Evolutionary conservation across 148 eudicot genomes (phyloP), one percentile per base, ranked within the genome.

Genomic region (Spergularia marina): DNA sequence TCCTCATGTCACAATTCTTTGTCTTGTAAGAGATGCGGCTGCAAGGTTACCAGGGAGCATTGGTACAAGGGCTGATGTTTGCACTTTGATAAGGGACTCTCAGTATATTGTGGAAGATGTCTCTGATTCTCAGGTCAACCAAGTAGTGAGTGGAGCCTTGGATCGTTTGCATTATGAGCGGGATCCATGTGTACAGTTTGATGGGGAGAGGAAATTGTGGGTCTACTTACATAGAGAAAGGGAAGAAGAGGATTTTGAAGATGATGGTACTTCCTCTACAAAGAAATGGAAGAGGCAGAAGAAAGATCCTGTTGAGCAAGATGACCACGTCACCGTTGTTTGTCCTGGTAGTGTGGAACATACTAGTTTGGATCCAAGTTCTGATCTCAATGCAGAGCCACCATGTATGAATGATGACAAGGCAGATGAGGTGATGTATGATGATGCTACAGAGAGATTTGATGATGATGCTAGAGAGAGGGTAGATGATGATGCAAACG

Each of bases 21-120:
- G 97, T 85, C 96, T 95, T 71, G 98, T 95, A 58, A 84, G 98
- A 84, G 98, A 95, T 83, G 98, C 98, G 8, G 98, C 98, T 80
- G 86, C 97, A 53, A 85, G 98, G 81, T 82, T 95, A 78, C 98
- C 98, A 23, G 96, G 96, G 39, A 90, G 91, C 82, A 90, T 92
- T 40, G 98, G 98, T 40, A 95, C 98, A 47, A 85, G 98, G 79
- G 96, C 96, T 40, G 98, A 95, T 83, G 97, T 95, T 40, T 95
- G 97, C 81, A 92, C 97, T 70, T 79, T 95, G 74, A 86, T 95
- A 77, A 87, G 94, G 71, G 97, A 95, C 67, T 95, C 96, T 15
- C 98, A 95, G 74, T 95, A 87, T 67, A 82, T 92, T 67, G 97
- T 92, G 68, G 97, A 95, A 78, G 94, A 89, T 53, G 89, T 89